A percentile compares a stretch with the other conserved stretches of the same genome.
Evolutionary conservation across 2,329 filamentous ascomycete genomes (phyloP).

Genomic region (Hypoxylon sp.): DNA sequence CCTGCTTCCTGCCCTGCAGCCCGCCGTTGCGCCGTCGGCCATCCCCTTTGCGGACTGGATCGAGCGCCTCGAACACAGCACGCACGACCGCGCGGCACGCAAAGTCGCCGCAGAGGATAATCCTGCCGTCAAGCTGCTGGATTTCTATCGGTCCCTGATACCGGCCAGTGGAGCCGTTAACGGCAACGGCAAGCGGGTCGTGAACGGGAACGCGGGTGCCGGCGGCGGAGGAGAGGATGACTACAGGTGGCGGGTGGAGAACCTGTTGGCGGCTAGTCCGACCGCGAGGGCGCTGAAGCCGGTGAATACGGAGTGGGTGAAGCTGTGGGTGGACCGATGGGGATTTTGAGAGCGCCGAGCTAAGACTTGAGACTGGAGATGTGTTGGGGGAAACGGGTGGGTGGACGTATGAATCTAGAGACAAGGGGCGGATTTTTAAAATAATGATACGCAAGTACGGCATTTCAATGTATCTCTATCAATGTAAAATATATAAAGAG

Average conservation of each 20-base stretch:
- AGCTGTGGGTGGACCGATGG: conserved; percentile 39
- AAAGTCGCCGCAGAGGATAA: conserved; percentile 27
- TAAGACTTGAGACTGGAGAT: too few species aligned
- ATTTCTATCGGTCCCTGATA: conserved; percentile 35
- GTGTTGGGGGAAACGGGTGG: not conserved
- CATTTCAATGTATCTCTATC: not conserved
- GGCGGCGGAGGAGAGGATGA: conserved; percentile 29
- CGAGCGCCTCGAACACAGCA: conserved; percentile 30
- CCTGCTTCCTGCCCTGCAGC: conserved; percentile 29
- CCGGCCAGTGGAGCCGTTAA: conserved; percentile 8
- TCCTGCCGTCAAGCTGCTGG: conserved; percentile 34
- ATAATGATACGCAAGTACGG: not conserved
- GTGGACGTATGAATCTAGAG: not conserved
- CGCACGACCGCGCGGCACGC: conserved; percentile 10
- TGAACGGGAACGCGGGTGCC: not conserved
- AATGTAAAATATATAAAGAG: not conserved
- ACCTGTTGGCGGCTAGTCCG: conserved; percentile 31
- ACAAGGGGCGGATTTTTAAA: not conserved
- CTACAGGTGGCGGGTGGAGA: conserved; percentile 33
- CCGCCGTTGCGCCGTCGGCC: conserved; percentile 19
- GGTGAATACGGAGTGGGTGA: conserved; percentile 38
- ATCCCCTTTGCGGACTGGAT: conserved; percentile 29
- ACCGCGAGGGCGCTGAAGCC: conserved; percentile 35
- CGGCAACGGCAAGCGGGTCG: not conserved
- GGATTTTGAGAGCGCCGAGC: conserved; percentile 16